Evolutionary conservation across 2,329 filamentous ascomycete genomes (phyloP), one percentile per base, ranked within the genome.

Genomic region (Penicillium sclerotigenum): DNA sequence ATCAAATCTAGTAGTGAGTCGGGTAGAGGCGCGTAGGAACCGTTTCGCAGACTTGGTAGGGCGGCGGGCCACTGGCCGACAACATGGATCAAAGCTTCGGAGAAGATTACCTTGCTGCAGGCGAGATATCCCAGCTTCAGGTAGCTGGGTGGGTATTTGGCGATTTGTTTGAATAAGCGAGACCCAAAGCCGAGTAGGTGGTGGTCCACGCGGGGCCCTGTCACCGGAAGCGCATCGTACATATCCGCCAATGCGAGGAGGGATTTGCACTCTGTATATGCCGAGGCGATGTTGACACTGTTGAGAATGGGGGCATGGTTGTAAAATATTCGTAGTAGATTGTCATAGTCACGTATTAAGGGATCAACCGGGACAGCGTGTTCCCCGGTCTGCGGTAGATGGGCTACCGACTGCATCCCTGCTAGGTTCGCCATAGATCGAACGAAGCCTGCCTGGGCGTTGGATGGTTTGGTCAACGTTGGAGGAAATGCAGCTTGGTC

Each of bases 281-380:
- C 91, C 59, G 91, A 88, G 52, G 91, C 91, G 61, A 97, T 96
- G 72, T 94, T 96, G 72, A 94, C 82, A 26, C 84, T 83, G 74
- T 96, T 92, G 31, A 97, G 82, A 0, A 85, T 70, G 0, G 93
- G 93, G 0, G 91, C 79, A 71, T 95, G 90, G 73, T 97, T 96
- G 80, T 97, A 97, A 79, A 97, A 96, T 59, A 94, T 88, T 66
- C 92, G 89, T 72, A 97, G 95, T 22, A 97, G 82, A 72, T 97
- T 97, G 72, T 96, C 91, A 74, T 97, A 97, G 76, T 97, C 90
- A 65, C 90, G 89, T 45, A 97, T 81, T 22, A 91, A 82, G 61
- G 95, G 90, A 66, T 90, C 81, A 41, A 79, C 75, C 18, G 79
- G 79, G 52, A 90, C 84, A 45, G 84, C 81, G 56, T 83, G 81